A percentile compares a stretch with the other conserved stretches of the same genome.
Conservation (phyloP, 352 stramenopile species). For the Globisporangium abappressorium region DNA sequence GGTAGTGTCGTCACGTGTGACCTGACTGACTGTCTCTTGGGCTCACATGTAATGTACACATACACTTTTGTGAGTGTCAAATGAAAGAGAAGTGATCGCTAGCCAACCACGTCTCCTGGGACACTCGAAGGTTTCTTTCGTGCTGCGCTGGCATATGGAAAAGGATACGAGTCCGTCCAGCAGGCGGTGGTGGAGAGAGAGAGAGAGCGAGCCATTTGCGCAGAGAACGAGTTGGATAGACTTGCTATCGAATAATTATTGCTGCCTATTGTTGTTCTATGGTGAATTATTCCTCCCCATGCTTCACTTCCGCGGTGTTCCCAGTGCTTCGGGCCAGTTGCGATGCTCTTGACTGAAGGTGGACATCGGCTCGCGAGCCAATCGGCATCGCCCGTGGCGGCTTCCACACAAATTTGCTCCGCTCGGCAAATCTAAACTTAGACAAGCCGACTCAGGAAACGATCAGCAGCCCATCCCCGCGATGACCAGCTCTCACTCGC, state of each 20-base stretch:
- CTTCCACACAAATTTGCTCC: slow-evolving; percentile 3
- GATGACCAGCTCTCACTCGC: not conserved
- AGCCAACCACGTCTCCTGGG: not conserved
- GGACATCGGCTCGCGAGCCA: slow-evolving; percentile 10
- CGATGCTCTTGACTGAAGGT: slow-evolving; percentile 3
- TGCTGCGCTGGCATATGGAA: not conserved
- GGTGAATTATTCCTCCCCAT: not conserved
- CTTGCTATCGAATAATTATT: no score
- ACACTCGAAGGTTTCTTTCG: not conserved
- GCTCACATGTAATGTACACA: not conserved
- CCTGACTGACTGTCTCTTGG: not conserved
- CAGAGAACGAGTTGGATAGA: no score
- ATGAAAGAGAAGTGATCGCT: not conserved
- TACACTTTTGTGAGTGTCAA: not conserved
- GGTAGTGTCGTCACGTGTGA: not conserved
- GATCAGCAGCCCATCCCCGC: not conserved
- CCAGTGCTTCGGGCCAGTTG: slow-evolving; percentile 5
- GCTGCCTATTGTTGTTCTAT: not conserved
- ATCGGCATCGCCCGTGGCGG: not conserved
- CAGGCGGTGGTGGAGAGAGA: not conserved
- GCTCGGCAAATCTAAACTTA: not conserved
- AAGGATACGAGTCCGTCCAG: not conserved
- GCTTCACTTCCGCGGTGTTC: not conserved
- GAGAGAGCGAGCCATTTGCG: no score
- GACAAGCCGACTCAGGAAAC: not conserved